Evolutionary conservation across 352 stramenopile species (phyloP).

Genomic region (Poterioochromonas sp.): DNA sequence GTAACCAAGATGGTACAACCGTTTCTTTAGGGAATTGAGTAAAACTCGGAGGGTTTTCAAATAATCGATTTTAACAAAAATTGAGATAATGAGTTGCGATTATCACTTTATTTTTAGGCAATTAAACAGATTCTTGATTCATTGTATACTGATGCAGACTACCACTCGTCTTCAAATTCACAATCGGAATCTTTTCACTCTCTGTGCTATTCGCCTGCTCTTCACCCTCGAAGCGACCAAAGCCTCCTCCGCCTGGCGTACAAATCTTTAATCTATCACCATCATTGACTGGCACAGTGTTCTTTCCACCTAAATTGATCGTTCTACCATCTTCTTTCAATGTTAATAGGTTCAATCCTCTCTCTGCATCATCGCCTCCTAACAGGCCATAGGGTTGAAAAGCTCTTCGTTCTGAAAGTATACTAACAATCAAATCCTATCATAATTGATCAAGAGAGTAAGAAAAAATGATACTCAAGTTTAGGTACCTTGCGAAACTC

Average conservation of each 20-base stretch:
- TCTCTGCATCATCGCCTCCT: conserved; percentile 72
- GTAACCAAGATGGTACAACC: no score
- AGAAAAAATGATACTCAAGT: no score
- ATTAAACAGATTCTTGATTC: conserved; percentile 37
- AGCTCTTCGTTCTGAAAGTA: conserved; percentile 87
- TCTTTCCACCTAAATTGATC: conserved; percentile 82
- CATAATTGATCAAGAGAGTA: no score
- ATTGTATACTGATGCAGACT: conserved; percentile 32
- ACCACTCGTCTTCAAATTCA: conserved; percentile 18
- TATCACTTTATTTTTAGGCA: no score
- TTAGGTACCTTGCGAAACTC: conserved; percentile 65
- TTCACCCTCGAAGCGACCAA: conserved; percentile 50
- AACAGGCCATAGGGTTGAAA: conserved; percentile 87
- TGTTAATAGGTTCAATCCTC: conserved; percentile 82
- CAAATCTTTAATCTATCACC: conserved; percentile 87
- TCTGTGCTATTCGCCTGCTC: not conserved
- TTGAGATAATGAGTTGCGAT: no score
- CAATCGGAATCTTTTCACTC: not conserved
- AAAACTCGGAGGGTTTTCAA: no score
- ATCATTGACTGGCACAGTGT: conserved; percentile 77
- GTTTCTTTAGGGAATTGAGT: no score
- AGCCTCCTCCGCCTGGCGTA: conserved; percentile 90
- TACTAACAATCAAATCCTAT: conserved; percentile 84
- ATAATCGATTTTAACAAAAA: no score
- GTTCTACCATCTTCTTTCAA: conserved; percentile 59